Conservation (phyloP, 2,329 filamentous ascomycete species). For the Colletotrichum tamarilloi region DNA sequence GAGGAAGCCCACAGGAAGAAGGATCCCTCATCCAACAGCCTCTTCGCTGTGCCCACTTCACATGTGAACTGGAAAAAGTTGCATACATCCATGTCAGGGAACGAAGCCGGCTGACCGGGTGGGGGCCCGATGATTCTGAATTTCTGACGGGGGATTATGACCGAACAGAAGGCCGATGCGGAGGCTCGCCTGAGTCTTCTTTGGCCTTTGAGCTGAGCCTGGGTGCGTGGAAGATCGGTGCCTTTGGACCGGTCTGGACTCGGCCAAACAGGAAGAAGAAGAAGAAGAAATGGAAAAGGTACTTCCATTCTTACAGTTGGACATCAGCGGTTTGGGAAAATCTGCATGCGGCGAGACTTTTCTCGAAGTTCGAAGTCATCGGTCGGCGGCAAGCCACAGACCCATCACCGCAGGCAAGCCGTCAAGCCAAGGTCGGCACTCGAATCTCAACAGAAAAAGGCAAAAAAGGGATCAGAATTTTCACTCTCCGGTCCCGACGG, state of each 20-base stretch:
- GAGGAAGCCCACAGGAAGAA: neutral
- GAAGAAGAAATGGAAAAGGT: too few relatives aligned
- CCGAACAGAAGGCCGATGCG: neutral
- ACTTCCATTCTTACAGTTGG: neutral
- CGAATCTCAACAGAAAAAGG: constrained; percentile 14
- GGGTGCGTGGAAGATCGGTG: neutral
- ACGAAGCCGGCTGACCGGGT: neutral
- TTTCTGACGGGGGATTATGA: neutral
- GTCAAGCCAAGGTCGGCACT: constrained; percentile 6
- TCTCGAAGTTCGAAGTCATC: neutral
- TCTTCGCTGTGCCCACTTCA: neutral
- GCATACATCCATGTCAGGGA: constrained; percentile 12
- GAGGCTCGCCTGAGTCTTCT: neutral
- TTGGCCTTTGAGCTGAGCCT: neutral
- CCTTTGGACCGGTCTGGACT: constrained; percentile 25
- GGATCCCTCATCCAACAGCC: neutral
- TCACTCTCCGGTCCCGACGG: constrained; percentile 1
- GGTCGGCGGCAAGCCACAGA: neutral
- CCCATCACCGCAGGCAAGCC: neutral
- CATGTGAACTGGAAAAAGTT: constrained; percentile 13
- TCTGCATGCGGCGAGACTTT: constrained; percentile 3
- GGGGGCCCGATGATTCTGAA: neutral
- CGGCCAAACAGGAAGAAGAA: neutral
- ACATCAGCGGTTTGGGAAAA: neutral
- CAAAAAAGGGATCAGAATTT: neutral